Evolutionary conservation across 2,329 filamentous ascomycete species (phyloP).

Genomic region (Colletotrichum lini): DNA sequence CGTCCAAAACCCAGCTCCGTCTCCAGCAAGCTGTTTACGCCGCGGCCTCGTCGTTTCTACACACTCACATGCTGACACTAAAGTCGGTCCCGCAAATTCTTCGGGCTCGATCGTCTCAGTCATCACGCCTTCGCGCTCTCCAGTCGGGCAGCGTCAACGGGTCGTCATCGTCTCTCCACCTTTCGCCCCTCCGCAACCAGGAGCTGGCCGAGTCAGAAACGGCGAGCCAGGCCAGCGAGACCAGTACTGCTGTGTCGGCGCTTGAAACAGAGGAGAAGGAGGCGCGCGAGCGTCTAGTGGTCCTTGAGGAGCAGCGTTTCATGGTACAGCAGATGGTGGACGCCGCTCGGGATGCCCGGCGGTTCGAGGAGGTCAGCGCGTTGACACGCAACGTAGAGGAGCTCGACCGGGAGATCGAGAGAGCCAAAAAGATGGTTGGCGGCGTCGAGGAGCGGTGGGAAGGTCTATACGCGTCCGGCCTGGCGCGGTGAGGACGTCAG

Average conservation of each 20-base stretch:
- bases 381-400: constrained; percentile 87
- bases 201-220: constrained; percentile 63
- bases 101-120: constrained; percentile 56
- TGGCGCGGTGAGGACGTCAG: constrained; percentile 16
- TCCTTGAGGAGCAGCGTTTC: constrained; percentile 92
- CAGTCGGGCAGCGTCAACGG: constrained; percentile 52
- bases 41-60: constrained; percentile 86
- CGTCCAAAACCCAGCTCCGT: constrained; percentile 78
- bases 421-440: constrained; percentile 74
- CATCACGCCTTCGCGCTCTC: constrained; percentile 48
- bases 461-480: constrained; percentile 59
- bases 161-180: constrained; percentile 53
- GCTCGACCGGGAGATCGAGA: constrained; percentile 82
- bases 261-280: constrained; percentile 89
- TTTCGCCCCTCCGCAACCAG: constrained; percentile 63
- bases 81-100: constrained; percentile 81
- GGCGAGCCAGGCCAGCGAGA: constrained; percentile 65
- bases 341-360: constrained; percentile 79
- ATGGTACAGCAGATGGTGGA: constrained; percentile 89
- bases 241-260: constrained; percentile 67
- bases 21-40: constrained; percentile 88
- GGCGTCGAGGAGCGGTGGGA: constrained; percentile 75
- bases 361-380: constrained; percentile 89
- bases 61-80: constrained; percentile 91
- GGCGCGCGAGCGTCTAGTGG: constrained; percentile 82